Evolutionary conservation across 768 basidiomycete species (phyloP).

Genomic region (Gymnopilus dilepis): DNA sequence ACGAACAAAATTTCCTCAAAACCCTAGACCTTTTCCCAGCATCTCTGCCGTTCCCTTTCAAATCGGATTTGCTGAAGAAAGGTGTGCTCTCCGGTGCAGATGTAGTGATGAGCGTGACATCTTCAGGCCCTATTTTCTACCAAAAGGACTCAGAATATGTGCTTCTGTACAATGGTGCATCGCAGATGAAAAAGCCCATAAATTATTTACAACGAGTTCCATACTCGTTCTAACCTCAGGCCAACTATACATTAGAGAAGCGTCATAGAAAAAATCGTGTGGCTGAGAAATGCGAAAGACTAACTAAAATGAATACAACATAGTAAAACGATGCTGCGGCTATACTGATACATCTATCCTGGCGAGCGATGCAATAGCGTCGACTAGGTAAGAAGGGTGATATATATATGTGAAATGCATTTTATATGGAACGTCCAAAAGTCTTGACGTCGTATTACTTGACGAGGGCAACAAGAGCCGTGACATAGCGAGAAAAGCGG

Average conservation of each 20-base stretch:
- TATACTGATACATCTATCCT: conserved; percentile 15
- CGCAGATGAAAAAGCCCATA: conserved; percentile 3
- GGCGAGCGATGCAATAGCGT: background rate
- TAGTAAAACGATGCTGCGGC: conserved; percentile 5
- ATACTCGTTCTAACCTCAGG: background rate
- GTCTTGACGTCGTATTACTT: conserved; percentile 22
- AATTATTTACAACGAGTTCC: conserved; percentile 16
- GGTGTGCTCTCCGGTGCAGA: no score
- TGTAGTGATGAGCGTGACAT: no score
- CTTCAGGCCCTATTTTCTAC: no score
- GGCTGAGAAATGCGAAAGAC: background rate
- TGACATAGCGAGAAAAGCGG: conserved; percentile 30
- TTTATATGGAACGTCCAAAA: background rate
- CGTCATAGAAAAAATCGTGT: background rate
- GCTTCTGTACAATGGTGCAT: no score
- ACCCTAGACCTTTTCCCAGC: no score
- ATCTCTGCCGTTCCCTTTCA: no score
- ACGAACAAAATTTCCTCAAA: no score
- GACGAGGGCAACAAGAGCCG: conserved; percentile 29
- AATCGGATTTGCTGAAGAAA: no score
- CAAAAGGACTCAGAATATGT: no score
- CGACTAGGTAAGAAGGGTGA: background rate
- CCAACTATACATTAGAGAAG: background rate
- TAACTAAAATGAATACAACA: conserved; percentile 2
- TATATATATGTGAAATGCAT: no score